Base-by-base conservation (phyloP, 1,284 basidiomycete genomes). In the Puccinia novopanici region DNA sequence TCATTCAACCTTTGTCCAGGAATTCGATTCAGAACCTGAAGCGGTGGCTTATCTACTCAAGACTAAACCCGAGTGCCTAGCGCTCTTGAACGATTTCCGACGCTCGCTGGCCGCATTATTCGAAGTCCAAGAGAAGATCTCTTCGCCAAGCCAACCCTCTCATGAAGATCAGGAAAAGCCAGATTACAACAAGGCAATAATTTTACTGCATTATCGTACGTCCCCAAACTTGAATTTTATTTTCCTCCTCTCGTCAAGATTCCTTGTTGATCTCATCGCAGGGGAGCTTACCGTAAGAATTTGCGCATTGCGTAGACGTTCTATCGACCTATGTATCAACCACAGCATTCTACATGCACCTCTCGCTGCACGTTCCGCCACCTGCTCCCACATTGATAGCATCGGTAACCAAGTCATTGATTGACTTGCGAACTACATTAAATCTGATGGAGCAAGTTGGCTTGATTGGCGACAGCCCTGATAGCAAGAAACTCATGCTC, bases 371-470 rank as follows among this genome's bases (percentile, higher is more conserved):
- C 42, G 22, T 59, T 15, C 68, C 77, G 13, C 54, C 77, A 0
- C 30, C 67, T 24, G 59, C 34, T 34, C 63, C 76, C 30, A 30
- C 76, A 37, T 63, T 78, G 37, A 19, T 78, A 40, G 65, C 45
- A 50, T 57, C 57, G 52, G 79, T 80, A 34, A 74, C 72, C 22
- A 50, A 54, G 57, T 34, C 71, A n/a, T 59, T 80, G 37, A 61
- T 80, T 24, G 63, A 80, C n/a, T 45, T 80, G 5, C 45, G 72
- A 68, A 75, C 59, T 27, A 55, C 79, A 19, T 59, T 80, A 61
- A 74, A 73, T 27, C 48, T 65, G 34, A 80, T 80, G 79, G 85
- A 85, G 72, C 83, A 85, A 57, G 81, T 84, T n/a, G 85, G 85
- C 22, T 82, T 85, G 54, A 83, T 83, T 6, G 82, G 83, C 2